These are phyloP conservation scores for Talaromyces sp. DNA, from an alignment of 2,329 filamentous ascomycete species.

Conservation along the genomic window DNA sequence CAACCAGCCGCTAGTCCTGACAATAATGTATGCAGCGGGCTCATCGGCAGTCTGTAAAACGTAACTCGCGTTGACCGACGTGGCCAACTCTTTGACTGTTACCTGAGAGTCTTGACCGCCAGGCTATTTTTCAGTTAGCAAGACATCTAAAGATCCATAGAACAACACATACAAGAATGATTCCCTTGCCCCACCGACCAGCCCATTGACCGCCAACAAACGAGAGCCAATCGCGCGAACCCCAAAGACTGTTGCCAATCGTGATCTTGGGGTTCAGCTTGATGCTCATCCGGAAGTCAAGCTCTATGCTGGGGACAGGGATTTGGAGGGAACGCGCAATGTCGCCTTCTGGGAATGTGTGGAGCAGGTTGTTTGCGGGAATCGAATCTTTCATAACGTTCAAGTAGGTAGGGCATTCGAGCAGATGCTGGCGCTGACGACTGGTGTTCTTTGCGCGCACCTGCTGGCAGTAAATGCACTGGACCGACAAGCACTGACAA, in stretches of 20 bases:
- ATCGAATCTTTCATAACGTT: constrained; percentile 51
- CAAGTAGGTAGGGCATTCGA: constrained; percentile 47
- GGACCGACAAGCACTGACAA: constrained; percentile 42
- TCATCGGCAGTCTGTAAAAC: constrained; percentile 48
- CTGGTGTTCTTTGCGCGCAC: constrained; percentile 48
- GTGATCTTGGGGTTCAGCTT: constrained; percentile 48
- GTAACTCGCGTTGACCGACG: constrained; percentile 41
- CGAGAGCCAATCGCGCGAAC: constrained; percentile 48
- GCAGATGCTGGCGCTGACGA: constrained; percentile 44
- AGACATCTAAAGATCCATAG: background rate
- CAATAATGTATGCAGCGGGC: constrained; percentile 45
- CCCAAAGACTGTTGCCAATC: constrained; percentile 44
- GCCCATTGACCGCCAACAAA: constrained; percentile 49
- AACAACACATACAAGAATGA: constrained; percentile 36
- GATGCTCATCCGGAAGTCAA: constrained; percentile 51
- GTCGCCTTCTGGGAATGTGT: constrained; percentile 47
- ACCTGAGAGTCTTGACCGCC: constrained; percentile 48
- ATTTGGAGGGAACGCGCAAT: constrained; percentile 44
- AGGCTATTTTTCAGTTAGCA: constrained; percentile 27
- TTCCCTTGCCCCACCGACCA: constrained; percentile 48
- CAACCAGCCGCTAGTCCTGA: constrained; percentile 44
- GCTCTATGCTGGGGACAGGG: constrained; percentile 43
- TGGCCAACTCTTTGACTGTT: constrained; percentile 44
- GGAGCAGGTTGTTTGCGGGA: constrained; percentile 47
- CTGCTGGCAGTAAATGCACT: constrained; percentile 48